phyloP scores from a whole-genome alignment of 2,329 filamentous ascomycete genomes.

The Neopestalotiopsis sp. region DNA sequence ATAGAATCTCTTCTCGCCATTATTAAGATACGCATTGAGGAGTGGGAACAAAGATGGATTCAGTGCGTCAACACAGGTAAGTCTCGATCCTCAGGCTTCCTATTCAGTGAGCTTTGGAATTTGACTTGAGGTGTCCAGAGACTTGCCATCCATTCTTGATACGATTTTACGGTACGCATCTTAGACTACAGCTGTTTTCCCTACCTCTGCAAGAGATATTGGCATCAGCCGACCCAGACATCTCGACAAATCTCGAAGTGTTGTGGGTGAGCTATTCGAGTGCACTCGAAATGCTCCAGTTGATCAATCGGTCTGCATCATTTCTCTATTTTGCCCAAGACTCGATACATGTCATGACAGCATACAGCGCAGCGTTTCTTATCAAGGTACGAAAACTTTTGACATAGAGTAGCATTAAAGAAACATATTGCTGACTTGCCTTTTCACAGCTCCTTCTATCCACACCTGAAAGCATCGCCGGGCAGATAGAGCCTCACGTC shows the following conservation, averaged over 20 bases:
- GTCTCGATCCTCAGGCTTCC: too few relatives aligned
- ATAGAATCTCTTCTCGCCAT: constrained; percentile 30
- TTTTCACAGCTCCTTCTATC: constrained; percentile 9
- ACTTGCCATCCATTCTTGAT: constrained; percentile 41
- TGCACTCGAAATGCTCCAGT: constrained; percentile 39
- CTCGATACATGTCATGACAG: constrained; percentile 47
- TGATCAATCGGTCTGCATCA: constrained; percentile 35
- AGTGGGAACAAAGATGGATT: constrained; percentile 29
- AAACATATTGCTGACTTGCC: not conserved
- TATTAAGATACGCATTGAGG: constrained; percentile 29
- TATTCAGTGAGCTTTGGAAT: too few relatives aligned
- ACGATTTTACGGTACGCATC: constrained; percentile 43
- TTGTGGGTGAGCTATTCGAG: constrained; percentile 38
- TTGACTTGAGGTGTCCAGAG: constrained; percentile 2
- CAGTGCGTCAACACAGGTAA: constrained; percentile 11
- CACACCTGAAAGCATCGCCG: not conserved
- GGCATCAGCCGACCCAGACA: constrained; percentile 24
- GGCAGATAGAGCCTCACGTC: constrained; percentile 2
- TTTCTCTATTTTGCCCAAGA: constrained; percentile 45
- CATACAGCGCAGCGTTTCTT: constrained; percentile 44
- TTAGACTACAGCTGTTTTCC: constrained; percentile 42
- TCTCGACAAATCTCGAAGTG: constrained; percentile 33
- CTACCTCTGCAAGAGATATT: constrained; percentile 39
- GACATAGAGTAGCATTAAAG: not conserved
- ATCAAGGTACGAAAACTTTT: constrained; percentile 34